Conservation (phyloP, 2,329 filamentous ascomycete species). For the Trichoderma guizhouense region DNA sequence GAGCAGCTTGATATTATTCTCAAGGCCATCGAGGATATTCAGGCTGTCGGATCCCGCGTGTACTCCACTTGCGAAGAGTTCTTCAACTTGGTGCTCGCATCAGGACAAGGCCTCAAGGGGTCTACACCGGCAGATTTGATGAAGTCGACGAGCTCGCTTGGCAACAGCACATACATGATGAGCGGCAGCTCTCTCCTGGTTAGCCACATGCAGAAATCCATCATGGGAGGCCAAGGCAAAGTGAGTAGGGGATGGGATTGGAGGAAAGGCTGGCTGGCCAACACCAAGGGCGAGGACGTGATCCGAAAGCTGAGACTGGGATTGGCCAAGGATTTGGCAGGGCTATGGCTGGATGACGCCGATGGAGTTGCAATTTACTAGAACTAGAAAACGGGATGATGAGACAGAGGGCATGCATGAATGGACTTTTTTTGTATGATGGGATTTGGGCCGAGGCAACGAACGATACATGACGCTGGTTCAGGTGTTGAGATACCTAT, state of each 20-base stretch:
- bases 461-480: conserved; percentile 2
- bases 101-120: conserved; percentile 60
- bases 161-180: conserved; percentile 63
- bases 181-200: conserved; percentile 71
- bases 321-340: conserved; percentile 70
- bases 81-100: conserved; percentile 70
- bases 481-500: conserved; percentile 2
- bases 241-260: conserved; percentile 70
- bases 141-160: conserved; percentile 55
- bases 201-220: conserved; percentile 58
- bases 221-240: conserved; percentile 49
- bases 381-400: conserved; percentile 15
- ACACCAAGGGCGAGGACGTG: conserved; percentile 65
- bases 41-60: conserved; percentile 70
- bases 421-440: not conserved
- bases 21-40: conserved; percentile 74
- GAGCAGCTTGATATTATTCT: conserved; percentile 72
- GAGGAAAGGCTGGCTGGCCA: conserved; percentile 70
- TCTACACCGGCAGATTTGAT: conserved; percentile 61
- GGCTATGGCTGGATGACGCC: conserved; percentile 65
- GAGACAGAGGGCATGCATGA: not conserved
- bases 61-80: conserved; percentile 75
- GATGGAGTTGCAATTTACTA: conserved; percentile 50
- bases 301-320: conserved; percentile 68
- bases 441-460: not conserved